Conservation (phyloP, 2,329 filamentous ascomycete species). For the Diaporthe vaccinii region DNA sequence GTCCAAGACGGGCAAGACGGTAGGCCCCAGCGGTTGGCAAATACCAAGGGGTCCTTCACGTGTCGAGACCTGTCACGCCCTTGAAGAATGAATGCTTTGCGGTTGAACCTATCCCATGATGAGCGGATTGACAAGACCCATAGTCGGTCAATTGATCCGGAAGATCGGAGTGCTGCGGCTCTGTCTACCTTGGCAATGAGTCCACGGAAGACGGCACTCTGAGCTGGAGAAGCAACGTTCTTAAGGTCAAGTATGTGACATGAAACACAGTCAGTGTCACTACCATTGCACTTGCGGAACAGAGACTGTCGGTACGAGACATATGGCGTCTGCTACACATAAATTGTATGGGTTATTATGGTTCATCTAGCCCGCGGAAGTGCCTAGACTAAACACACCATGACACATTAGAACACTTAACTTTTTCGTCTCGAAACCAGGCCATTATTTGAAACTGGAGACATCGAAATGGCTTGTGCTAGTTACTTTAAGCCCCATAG, state of each 20-base stretch:
- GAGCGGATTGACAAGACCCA: background rate
- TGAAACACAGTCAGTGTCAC: background rate
- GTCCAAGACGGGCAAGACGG: constrained; percentile 11
- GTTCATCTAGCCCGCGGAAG: background rate
- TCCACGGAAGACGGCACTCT: background rate
- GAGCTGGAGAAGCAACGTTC: background rate
- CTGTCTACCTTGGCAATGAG: background rate
- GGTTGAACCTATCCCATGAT: background rate
- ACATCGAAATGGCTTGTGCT: too few species aligned
- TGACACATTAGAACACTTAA: background rate
- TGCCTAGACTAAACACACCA: background rate
- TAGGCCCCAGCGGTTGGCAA: constrained; percentile 23
- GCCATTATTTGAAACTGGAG: background rate
- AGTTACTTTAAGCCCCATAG: background rate
- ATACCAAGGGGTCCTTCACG: constrained; percentile 13
- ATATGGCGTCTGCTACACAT: background rate
- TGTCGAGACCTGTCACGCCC: background rate
- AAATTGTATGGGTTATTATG: background rate
- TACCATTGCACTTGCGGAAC: background rate
- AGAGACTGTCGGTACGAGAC: background rate
- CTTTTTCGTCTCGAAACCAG: background rate
- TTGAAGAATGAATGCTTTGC: background rate
- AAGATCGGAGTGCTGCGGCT: too few species aligned
- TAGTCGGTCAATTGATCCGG: background rate
- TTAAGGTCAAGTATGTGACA: background rate